Base-by-base conservation (phyloP, 108 stramenopile species). In the Cyclotella cryptica region DNA sequence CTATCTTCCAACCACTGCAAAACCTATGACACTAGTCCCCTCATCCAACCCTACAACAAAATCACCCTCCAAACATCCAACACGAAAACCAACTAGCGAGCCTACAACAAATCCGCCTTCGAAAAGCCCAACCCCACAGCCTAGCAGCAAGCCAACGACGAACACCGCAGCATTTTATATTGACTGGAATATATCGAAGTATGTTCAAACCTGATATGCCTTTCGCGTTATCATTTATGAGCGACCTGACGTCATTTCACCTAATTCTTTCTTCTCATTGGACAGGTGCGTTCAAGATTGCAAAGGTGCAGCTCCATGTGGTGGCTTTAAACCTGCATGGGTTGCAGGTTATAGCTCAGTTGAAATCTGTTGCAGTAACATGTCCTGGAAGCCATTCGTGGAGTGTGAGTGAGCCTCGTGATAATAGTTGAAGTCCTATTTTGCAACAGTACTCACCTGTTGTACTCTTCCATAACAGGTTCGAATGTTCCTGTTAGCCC, bases 321-420 rank as follows among this genome's bases (percentile, higher is more conserved):
- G 60, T n/a, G 60, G 72, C 1, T 27, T 47, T 14, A 44, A 57
- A 51, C 26, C 43, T 30, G 6, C 46, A 3, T 72, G 72, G 72
- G 17, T n/a, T n/a, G 40, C 39, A 29, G 55, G 45, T 13, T 72
- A 72, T 18, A n/a, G 26, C 1, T 21, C 60, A 9, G 72, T 72
- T 61, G 39, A 61, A n/a, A 49, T 47, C 3, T 72, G 72, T 29
- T 72, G 72, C 60, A 44, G 46, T 47, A 72, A 24, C 13, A 60
- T 59, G 59, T 62, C 59, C 29, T 79, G 71, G 71, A 79, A 79
- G 41, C 65, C 78, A 26, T 79, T 72, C 28, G 39, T 17, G 3
- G 63, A 67, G 40, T 79, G 78, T 43, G 35, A 49, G n/a, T 67
- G 40, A 8, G 17, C 8, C 19, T 51, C 4, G 47, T 21, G n/a